Evolutionary conservation across 768 basidiomycete species (phyloP).

Genomic region (Cubamyces lactineus): DNA sequence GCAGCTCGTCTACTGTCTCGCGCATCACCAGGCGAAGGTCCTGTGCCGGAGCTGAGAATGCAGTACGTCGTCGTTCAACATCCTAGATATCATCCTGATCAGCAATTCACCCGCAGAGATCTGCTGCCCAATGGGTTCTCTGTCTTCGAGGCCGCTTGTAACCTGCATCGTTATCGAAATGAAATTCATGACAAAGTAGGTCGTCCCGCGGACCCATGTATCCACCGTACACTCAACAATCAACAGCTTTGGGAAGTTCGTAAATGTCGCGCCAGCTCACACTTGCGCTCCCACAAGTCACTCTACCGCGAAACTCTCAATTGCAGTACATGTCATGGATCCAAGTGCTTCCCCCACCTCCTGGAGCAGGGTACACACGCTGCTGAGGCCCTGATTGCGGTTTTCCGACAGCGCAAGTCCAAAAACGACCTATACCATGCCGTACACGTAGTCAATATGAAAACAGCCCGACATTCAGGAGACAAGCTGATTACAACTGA

Average conservation of each 20-base stretch:
- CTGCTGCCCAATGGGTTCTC: background rate
- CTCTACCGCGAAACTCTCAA: conserved; percentile 27
- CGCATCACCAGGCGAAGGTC: background rate
- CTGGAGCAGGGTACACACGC: conserved; percentile 41
- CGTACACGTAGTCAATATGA: background rate
- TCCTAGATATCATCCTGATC: too few relatives aligned
- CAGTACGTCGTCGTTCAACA: background rate
- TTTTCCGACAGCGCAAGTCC: background rate
- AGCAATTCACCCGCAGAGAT: background rate
- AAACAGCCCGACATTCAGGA: background rate
- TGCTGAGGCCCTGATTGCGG: conserved; percentile 38
- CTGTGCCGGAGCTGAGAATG: background rate
- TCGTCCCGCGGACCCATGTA: too few relatives aligned
- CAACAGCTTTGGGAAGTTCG: background rate
- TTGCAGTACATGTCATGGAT: conserved; percentile 43
- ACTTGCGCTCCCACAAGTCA: conserved; percentile 7
- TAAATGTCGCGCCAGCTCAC: background rate
- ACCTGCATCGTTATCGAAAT: too few relatives aligned
- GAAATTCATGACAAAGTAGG: too few relatives aligned
- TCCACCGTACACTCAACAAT: too few relatives aligned
- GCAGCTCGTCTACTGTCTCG: conserved; percentile 37
- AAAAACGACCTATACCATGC: background rate
- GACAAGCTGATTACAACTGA: background rate
- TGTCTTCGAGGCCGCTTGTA: conserved; percentile 26
- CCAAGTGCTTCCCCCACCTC: conserved; percentile 43